Conservation (phyloP, 306 rosid species). For the Betula pendula region DNA sequence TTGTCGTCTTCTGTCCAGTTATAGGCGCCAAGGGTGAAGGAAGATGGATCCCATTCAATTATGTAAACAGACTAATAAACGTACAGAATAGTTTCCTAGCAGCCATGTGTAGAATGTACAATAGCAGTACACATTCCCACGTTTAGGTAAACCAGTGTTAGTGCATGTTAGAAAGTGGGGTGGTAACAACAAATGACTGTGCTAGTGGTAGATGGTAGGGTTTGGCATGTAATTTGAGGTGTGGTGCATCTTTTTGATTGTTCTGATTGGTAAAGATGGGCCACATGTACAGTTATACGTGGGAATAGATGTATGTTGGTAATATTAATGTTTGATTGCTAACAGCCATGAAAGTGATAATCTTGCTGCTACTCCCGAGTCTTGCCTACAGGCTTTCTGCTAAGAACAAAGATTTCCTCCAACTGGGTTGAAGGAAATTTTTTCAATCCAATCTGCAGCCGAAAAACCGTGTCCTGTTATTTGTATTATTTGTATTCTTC, state of each 20-base stretch:
- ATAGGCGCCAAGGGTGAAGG: slow-evolving; percentile 26
- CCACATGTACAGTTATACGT: slow-evolving; percentile 66
- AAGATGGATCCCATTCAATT: slow-evolving; percentile 35
- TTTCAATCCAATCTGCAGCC: no score
- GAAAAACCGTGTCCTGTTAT: no score
- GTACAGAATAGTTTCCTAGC: slow-evolving; percentile 31
- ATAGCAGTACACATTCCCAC: slow-evolving; percentile 43
- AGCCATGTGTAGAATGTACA: slow-evolving; percentile 51
- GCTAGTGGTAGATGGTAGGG: slow-evolving; percentile 46
- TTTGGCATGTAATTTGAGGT: slow-evolving; percentile 54
- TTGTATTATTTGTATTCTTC: no score
- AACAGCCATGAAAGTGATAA: slow-evolving; percentile 16
- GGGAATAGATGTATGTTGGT: slow-evolving; percentile 42
- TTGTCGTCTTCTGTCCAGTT: slow-evolving; percentile 22
- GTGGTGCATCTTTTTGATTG: slow-evolving; percentile 33
- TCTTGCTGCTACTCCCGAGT: slow-evolving; percentile 15
- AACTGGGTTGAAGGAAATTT: no score
- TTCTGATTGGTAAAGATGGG: slow-evolving; percentile 35
- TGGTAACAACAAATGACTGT: slow-evolving; percentile 39
- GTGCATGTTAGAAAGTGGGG: slow-evolving; percentile 35
- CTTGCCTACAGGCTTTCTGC: background rate
- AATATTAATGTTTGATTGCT: slow-evolving; percentile 39
- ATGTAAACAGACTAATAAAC: slow-evolving; percentile 40
- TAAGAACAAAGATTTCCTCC: no score
- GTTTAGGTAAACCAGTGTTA: slow-evolving; percentile 34